These are phyloP conservation scores for Eimeria falciformis DNA, from an alignment of 169 alveolate genomes.

Conservation along the genomic window DNA sequence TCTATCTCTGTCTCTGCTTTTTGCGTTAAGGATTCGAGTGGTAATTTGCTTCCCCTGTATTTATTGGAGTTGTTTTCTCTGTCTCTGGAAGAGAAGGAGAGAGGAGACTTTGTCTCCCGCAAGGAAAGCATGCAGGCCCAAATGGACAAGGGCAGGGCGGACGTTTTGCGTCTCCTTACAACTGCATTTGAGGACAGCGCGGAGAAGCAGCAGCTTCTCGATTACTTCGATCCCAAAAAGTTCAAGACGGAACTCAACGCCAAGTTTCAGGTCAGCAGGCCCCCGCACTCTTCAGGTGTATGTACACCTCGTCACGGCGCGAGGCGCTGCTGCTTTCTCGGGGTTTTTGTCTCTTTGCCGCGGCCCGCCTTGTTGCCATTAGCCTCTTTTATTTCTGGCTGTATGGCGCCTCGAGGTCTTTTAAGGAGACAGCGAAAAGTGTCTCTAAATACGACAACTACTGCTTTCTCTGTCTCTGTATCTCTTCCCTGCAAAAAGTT, in stretches of 20 bases:
- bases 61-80: conserved; percentile 89
- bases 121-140: conserved; percentile 87
- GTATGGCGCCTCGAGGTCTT: too few species aligned
- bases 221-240: conserved; percentile 79
- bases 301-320: too few species aligned
- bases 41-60: conserved; percentile 87
- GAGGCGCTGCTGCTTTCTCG: not conserved
- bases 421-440: too few species aligned
- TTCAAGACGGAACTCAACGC: conserved; percentile 86
- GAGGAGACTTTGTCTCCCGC: conserved; percentile 85
- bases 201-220: conserved; percentile 65
- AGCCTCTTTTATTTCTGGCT: too few species aligned
- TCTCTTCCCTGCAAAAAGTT: too few species aligned
- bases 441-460: too few species aligned
- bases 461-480: too few species aligned
- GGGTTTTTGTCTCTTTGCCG: too few species aligned
- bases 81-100: conserved; percentile 88
- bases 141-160: conserved; percentile 84
- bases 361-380: too few species aligned
- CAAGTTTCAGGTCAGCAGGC: conserved; percentile 84
- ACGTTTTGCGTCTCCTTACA: conserved; percentile 83
- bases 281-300: not conserved
- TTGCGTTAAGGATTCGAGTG: conserved; percentile 86
- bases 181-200: conserved; percentile 58
- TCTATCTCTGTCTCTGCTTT: too few species aligned